Evolutionary conservation across 257 asterid genomes (phyloP).

Genomic region (Eucommia ulmoides): DNA sequence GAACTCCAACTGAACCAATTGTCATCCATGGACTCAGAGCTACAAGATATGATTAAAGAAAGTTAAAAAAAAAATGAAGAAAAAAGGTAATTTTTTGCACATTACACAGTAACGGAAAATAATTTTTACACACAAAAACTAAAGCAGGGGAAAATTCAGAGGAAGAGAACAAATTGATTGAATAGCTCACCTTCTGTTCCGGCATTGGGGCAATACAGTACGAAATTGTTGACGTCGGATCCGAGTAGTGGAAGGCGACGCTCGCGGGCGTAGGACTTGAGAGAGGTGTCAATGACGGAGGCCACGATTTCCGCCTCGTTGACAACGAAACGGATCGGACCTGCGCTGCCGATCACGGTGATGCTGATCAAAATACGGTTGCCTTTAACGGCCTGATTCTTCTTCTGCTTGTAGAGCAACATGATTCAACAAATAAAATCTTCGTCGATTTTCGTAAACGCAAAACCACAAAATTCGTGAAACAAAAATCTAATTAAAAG

Average conservation of each 20-base stretch:
- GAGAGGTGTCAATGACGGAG: slow-evolving; percentile 20
- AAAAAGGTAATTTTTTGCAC: neutral
- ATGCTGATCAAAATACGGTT: slow-evolving; percentile 23
- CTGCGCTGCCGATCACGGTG: slow-evolving; percentile 34
- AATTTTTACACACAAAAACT: neutral
- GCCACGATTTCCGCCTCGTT: slow-evolving; percentile 25
- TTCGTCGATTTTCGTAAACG: no score
- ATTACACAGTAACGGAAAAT: no score
- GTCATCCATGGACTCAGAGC: slow-evolving; percentile 2
- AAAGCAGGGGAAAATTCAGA: neutral
- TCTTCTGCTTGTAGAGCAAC: slow-evolving; percentile 25
- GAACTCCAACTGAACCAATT: slow-evolving; percentile 9
- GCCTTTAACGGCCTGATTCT: slow-evolving; percentile 22
- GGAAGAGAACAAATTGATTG: neutral
- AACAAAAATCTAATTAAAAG: no score
- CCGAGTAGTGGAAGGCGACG: slow-evolving; percentile 29
- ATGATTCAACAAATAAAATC: no score
- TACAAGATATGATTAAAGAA: neutral
- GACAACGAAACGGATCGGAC: slow-evolving; percentile 28
- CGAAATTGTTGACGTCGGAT: slow-evolving; percentile 15
- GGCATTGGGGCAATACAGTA: slow-evolving; percentile 20
- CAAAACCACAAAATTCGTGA: no score
- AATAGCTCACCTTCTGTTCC: slow-evolving; percentile 18
- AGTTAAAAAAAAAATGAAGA: neutral
- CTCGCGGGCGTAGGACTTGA: slow-evolving; percentile 30